Evolutionary conservation across 495 filamentous ascomycete genomes (phyloP).

Genomic region (Niebla homalea): DNA sequence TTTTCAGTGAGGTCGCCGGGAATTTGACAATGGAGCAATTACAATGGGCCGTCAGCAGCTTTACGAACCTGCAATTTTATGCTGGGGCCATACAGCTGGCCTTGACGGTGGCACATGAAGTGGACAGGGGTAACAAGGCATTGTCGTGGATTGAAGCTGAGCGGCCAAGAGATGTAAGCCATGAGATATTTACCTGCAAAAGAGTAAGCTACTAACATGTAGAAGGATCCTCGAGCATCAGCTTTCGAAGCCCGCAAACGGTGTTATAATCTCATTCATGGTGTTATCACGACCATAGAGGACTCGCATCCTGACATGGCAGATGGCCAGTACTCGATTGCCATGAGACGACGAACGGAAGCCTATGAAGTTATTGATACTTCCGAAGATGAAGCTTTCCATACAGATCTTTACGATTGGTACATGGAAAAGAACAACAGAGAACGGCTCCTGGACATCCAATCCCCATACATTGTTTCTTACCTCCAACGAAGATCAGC

Average conservation of each 20-base stretch:
- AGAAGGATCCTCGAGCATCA: constrained; percentile 51
- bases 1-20: constrained; percentile 79
- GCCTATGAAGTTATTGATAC: constrained; percentile 76
- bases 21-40: constrained; percentile 71
- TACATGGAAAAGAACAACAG: constrained; percentile 71
- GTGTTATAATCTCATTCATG: constrained; percentile 74
- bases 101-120: constrained; percentile 63
- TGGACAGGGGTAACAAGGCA: constrained; percentile 73
- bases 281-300: constrained; percentile 65
- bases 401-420: constrained; percentile 94
- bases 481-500: constrained; percentile 65
- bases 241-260: constrained; percentile 56
- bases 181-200: background rate
- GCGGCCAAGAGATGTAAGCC: constrained; percentile 35
- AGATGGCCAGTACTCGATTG: constrained; percentile 63
- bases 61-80: constrained; percentile 70
- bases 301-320: constrained; percentile 52
- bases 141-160: constrained; percentile 62
- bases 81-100: constrained; percentile 88
- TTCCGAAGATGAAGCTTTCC: constrained; percentile 81
- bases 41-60: constrained; percentile 61
- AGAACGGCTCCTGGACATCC: constrained; percentile 68
- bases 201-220: constrained; percentile 32
- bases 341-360: constrained; percentile 66
- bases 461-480: constrained; percentile 71